Base-by-base conservation (phyloP, 2,329 filamentous ascomycete genomes). In the Septoria petroselini region DNA sequence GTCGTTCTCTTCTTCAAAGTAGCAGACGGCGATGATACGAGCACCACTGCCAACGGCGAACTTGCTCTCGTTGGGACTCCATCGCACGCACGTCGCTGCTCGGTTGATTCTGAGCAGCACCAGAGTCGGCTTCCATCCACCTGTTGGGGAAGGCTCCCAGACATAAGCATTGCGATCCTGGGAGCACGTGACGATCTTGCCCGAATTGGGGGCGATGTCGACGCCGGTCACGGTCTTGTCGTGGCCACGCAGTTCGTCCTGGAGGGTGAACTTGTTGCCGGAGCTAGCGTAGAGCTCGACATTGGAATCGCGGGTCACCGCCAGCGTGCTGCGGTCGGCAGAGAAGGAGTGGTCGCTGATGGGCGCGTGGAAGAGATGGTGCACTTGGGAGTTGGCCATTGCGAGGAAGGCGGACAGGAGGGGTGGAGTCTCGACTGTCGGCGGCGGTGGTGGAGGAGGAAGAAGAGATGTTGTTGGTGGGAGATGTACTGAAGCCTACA, bases 271-370 rank as follows among this genome's bases (percentile, higher is more conserved):
- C 65, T 75, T 82, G 48, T 48, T 55, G 66, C 87, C 89, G 49
- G 78, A 78, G 62, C 78, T 80, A 64, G 80, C 76, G 71, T 96
- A 97, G 34, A 98, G 83, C 76, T 96, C 90, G 65, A 98, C 85
- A 61, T 83, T 81, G 66, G 85, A 90, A 69, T 97, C 91, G 64
- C 89, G 86, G 57, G 91, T 88, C 50, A 98, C 91, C 50, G 93
- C 93, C 50, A 98, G 80, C 21, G 86, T 91, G 70, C 84, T 77
- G 68, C 84, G 88, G 74, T 98, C 93, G 56, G 89, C 84, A 58
- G 91, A 95, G 81, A 98, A 98, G 50, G 91, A 96, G 73, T 98
- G 93, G 77, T 98, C 93, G 60, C 89, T 88, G 67, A 98, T 96
- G 55, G 91, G 90, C 62, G 86, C 83, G 76, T 97, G 90, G 76